Base-by-base conservation (phyloP, 2,329 filamentous ascomycete species). In the Alternaria dauci region DNA sequence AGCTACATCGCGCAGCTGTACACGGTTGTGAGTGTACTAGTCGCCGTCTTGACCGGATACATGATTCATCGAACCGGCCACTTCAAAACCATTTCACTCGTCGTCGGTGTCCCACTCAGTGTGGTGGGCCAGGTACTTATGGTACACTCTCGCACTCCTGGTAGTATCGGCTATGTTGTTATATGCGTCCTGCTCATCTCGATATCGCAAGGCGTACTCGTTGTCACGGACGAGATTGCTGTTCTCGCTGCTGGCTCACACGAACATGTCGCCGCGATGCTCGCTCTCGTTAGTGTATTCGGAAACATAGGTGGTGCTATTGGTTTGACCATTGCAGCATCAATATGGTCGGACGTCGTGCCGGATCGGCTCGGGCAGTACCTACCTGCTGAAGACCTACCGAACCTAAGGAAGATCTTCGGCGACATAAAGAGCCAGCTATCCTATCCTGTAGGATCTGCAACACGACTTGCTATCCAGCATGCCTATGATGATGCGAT, bases 311-410 rank as follows among this genome's bases (percentile, higher is more conserved):
- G 77, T 7, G 69, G 73, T n/a, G 75, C 74, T 4, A 71, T 78
- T 16, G 77, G 77, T 3, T 63, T 57, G 38, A 83, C 88, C 1
- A 81, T 91, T 41, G 84, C 88, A 0, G 84, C 83, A 0, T 87
- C 87, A 2, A 86, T 91, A 60, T 91, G 88, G 88, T 86, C 84
- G 8, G 59, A 66, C 41, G 52, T 61, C 1, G 64, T 71, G 5
- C 62, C 62, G 3, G 55, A 62, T 12, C 56, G 55, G 18, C 58
- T 71, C 0, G 30, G 39, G 26, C 28, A 20, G 11, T 42, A 60
- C 4, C 26, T 67, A 20, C 54, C 60, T 0, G 85, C 83, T 0
- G 80, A 82, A 55, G 82, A 83, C 0, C 75, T 81, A 66, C 69
- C 71, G 34, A 80, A 77, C 30, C 52, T 66, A 20, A 26, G 60